Base-by-base conservation (phyloP, 2,329 filamentous ascomycete species). In the Apiospora phragmitis region DNA sequence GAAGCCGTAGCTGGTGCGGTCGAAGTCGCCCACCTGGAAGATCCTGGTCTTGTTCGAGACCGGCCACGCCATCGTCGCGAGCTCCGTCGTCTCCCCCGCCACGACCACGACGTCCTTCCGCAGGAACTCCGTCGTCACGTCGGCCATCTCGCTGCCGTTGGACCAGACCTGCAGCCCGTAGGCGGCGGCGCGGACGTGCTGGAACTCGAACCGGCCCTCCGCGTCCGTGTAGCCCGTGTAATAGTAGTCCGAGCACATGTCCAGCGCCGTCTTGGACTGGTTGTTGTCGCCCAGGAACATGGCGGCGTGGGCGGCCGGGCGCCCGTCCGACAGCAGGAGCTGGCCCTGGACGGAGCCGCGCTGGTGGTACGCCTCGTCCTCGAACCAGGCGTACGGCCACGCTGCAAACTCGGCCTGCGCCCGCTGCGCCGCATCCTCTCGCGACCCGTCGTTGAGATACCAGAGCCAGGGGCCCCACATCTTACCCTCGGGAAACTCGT, bases 81-180 rank as follows among this genome's bases (percentile, higher is more conserved):
- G 77, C 8, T 81, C 78, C 0, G 79, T 81, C 4, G 77, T 76
- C 43, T 81, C 77, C 4, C 76, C 77, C 0, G 79, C 73, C 2
- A 74, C 69, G 18, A 87, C 79, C 1, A 74, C 76, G 24, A 87
- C 76, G 67, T 83, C 80, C 70, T 84, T 84, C 18, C 79, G 74
- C 0, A 82, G 75, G 71, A 85, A 80, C 29, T 81, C 81, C 0
- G 85, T 86, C 18, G 82, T 82, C 1, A 87, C 84, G 66, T 86
- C 81, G 8, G 76, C 78, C 18, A 86, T 77, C 9, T 72, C 74
- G 35, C 82, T 83, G 70, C 85, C 85, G 71, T 85, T 84, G 1
- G 83, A 82, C 85, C 86, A 87, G 0, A 85, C 85, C 69, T 86
- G 84, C 1, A 87, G 74, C 0, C 82, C 85, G 72, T 86, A 87